phyloP scores from a whole-genome alignment of 1,139 yeast species.

The Geotrichum siamense region DNA sequence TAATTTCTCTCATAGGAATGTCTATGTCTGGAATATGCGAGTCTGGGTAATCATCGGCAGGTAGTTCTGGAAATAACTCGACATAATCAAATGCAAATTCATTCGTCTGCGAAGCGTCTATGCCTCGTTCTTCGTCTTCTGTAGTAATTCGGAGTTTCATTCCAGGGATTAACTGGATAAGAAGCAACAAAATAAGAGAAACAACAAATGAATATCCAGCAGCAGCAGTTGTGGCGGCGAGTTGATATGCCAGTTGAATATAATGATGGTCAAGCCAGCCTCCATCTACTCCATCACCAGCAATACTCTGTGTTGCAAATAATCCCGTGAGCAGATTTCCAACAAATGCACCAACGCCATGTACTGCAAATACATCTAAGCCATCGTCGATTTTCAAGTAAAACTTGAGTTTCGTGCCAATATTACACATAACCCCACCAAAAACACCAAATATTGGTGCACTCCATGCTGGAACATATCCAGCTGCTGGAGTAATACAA shows the following conservation, averaged over 20 bases:
- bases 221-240: slow-evolving; percentile 41
- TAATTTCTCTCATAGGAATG: background rate
- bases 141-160: slow-evolving; percentile 41
- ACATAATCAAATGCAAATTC: slow-evolving; percentile 45
- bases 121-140: slow-evolving; percentile 42
- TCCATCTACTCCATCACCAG: slow-evolving; percentile 29
- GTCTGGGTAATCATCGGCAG: slow-evolving; percentile 5
- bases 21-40: background rate
- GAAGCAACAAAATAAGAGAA: slow-evolving; percentile 37
- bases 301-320: slow-evolving; percentile 27
- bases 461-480: slow-evolving; percentile 35
- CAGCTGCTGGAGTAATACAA: slow-evolving; percentile 38
- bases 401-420: slow-evolving; percentile 36
- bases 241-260: slow-evolving; percentile 45
- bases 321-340: slow-evolving; percentile 35
- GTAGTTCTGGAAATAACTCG: slow-evolving; percentile 38
- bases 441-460: slow-evolving; percentile 33
- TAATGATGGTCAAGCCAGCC: slow-evolving; percentile 48
- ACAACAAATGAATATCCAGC: slow-evolving; percentile 40
- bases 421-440: slow-evolving; percentile 34
- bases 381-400: slow-evolving; percentile 35
- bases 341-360: slow-evolving; percentile 34
- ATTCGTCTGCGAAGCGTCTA: slow-evolving; percentile 49
- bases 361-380: slow-evolving; percentile 35
- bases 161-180: slow-evolving; percentile 44